These are phyloP conservation scores for Cryphonectria parasitica DNA, from an alignment of 2,329 filamentous ascomycete species.

Conservation along the genomic window DNA sequence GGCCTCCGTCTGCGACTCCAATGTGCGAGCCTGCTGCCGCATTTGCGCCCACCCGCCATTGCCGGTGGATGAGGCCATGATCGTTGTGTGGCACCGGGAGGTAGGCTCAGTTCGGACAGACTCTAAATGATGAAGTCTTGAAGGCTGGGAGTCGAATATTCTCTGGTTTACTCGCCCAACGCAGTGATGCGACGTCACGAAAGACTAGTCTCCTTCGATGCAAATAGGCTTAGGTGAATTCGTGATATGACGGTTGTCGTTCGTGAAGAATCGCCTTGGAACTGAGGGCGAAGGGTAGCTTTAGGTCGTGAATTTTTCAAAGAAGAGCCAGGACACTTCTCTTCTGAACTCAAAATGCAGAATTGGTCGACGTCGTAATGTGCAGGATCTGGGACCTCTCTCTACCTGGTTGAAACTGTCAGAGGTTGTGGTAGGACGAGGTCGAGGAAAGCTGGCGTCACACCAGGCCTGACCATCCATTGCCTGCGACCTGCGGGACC, in stretches of 20 bases:
- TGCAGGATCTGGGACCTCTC: background rate
- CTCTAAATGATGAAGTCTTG: background rate
- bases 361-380: background rate
- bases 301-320: background rate
- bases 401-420: background rate
- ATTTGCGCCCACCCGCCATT: slow-evolving; percentile 87
- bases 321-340: background rate
- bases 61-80: slow-evolving; percentile 58
- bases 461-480: slow-evolving; percentile 1
- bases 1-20: slow-evolving; percentile 92
- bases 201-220: background rate
- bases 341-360: background rate
- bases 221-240: background rate
- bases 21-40: slow-evolving; percentile 83
- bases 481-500: slow-evolving; percentile 1
- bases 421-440: background rate
- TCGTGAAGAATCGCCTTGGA: background rate
- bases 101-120: background rate
- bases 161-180: background rate
- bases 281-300: background rate
- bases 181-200: background rate
- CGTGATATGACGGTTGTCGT: background rate
- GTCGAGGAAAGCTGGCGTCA: slow-evolving; percentile 14
- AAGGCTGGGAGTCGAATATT: background rate
- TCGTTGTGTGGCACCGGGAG: slow-evolving; percentile 19